Conservation (phyloP, 768 basidiomycete genomes). For the Termitomyces heimii region DNA sequence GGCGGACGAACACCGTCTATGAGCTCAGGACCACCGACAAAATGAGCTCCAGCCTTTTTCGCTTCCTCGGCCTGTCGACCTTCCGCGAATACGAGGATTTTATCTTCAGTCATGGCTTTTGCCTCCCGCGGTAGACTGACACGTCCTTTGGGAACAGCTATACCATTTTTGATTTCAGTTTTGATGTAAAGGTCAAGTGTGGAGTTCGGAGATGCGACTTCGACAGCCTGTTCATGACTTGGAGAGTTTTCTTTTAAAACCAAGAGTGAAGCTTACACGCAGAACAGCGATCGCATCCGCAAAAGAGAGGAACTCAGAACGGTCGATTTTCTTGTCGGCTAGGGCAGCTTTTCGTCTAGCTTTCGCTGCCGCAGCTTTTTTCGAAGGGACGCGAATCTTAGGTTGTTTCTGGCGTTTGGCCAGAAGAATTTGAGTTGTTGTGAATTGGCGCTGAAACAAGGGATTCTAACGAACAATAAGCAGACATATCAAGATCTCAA, state of each 20-base stretch:
- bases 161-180: slow-evolving; percentile 72
- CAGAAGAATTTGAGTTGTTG: slow-evolving; percentile 39
- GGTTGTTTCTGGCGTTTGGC: slow-evolving; percentile 43
- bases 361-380: slow-evolving; percentile 66
- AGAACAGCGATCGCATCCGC: slow-evolving; percentile 63
- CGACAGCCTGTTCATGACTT: slow-evolving; percentile 56
- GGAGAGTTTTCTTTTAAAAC: neutral
- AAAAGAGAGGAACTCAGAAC: slow-evolving; percentile 61
- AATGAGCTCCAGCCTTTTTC: slow-evolving; percentile 79
- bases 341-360: slow-evolving; percentile 52
- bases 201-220: slow-evolving; percentile 69
- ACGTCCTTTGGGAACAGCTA: slow-evolving; percentile 85
- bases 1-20: slow-evolving; percentile 69
- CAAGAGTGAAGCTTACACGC: slow-evolving; percentile 42
- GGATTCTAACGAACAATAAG: slow-evolving; percentile 6
- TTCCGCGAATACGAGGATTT: slow-evolving; percentile 91
- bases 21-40: slow-evolving; percentile 87
- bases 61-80: slow-evolving; percentile 80
- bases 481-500: neutral
- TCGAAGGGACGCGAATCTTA: slow-evolving; percentile 56
- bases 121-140: slow-evolving; percentile 80
- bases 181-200: slow-evolving; percentile 80
- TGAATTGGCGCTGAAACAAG: slow-evolving; percentile 39
- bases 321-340: slow-evolving; percentile 49
- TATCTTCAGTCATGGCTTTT: slow-evolving; percentile 63